phyloP scores from a whole-genome alignment of 2,329 filamentous ascomycete genomes.

The Colletotrichum horii region DNA sequence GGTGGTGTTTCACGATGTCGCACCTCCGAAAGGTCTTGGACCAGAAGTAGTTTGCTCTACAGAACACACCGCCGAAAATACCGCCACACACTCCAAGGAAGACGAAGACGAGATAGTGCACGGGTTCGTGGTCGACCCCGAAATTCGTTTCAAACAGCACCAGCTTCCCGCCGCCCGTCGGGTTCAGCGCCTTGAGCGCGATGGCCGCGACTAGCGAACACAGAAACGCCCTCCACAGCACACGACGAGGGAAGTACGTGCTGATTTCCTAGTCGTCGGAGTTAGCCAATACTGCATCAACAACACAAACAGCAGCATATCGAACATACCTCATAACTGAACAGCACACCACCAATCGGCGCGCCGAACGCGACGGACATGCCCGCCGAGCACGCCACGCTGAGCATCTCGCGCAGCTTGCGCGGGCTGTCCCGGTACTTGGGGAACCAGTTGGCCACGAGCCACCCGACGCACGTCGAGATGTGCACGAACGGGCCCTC shows the following conservation, averaged over 20 bases:
- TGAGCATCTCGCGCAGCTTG: slow-evolving; percentile 63
- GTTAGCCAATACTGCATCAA: neutral
- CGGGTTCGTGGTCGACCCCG: slow-evolving; percentile 56
- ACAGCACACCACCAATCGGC: slow-evolving; percentile 65
- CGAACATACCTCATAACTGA: slow-evolving; percentile 53
- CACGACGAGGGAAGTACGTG: slow-evolving; percentile 62
- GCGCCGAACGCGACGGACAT: slow-evolving; percentile 67
- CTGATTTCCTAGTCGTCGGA: slow-evolving; percentile 49
- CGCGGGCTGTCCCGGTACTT: slow-evolving; percentile 63
- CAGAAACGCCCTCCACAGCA: slow-evolving; percentile 62
- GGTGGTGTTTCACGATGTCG: slow-evolving; percentile 56
- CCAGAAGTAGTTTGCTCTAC: slow-evolving; percentile 62
- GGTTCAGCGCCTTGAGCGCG: slow-evolving; percentile 61
- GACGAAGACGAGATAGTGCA: slow-evolving; percentile 63
- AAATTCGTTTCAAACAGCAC: slow-evolving; percentile 67
- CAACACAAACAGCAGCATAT: neutral
- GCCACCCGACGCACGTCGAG: slow-evolving; percentile 60
- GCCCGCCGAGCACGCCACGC: slow-evolving; percentile 61
- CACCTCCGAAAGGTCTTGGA: slow-evolving; percentile 58
- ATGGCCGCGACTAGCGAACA: slow-evolving; percentile 62
- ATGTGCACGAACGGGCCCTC: slow-evolving; percentile 69
- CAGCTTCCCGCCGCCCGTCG: slow-evolving; percentile 63
- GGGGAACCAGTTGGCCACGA: slow-evolving; percentile 55
- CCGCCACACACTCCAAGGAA: slow-evolving; percentile 62
- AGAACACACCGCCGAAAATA: slow-evolving; percentile 63